Evolutionary conservation across 2,329 filamentous ascomycete genomes (phyloP), one percentile per base, ranked within the genome.

Genomic region (Ceratocystis destructans): DNA sequence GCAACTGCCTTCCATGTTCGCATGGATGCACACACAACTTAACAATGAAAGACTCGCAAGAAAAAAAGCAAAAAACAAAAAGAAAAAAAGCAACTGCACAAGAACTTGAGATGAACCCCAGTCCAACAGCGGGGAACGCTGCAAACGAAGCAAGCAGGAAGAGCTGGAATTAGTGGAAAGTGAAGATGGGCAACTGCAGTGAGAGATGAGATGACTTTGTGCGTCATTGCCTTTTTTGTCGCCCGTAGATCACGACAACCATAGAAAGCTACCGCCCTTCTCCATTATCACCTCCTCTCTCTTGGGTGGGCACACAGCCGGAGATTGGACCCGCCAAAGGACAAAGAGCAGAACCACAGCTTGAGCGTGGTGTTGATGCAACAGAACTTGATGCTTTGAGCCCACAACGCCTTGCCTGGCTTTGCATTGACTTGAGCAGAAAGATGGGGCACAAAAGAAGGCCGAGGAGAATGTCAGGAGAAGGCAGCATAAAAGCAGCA

Each of bases 201-300:
- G 37, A 63, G 10, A 48, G 6, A 25, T 31, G 20, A 63, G 44
- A 63, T 63, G 61, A 63, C 22, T 22, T 63, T 63, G 22, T 48
- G 37, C 37, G 44, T 28, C 37, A 44, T 28, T 31, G 25, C 44
- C 25, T 62, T 22, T 25, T 8, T 62, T 28, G 61, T 15, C 31
- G 44, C 37, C 59, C 41, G 44, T 48, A 63, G 17, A 63, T 63
- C 61, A 37, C 55, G 17, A 33, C 55, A 12, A 20, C 55, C 28
- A 20, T 33, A n/a, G n/a, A 37, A 8, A 22, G 8, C n/a, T 2
- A 5, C 22, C 22, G 48, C 8, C 37, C 10, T 15, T 12, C 33
- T 10, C 33, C 33, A 12, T 37, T 12, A 37, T 37, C 1, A 3
- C 12, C 37, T 4, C 37, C 37, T 41, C 37, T 41, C 4, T 41